These are phyloP conservation scores for Xylaria sp. DNA, from an alignment of 2,329 filamentous ascomycete species.

Conservation along the genomic window DNA sequence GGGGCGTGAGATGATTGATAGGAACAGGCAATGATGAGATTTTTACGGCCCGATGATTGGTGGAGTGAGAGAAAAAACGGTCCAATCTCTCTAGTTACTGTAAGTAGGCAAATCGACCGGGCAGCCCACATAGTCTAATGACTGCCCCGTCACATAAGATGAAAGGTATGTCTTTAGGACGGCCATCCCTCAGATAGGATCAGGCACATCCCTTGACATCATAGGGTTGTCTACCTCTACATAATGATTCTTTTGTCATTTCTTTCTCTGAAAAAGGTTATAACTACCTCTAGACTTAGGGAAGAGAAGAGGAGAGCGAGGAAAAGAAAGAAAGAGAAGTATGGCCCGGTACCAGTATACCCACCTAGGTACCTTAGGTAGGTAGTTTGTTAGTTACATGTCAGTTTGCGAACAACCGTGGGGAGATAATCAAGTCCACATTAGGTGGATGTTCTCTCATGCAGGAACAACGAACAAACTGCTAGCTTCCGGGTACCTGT, in stretches of 20 bases:
- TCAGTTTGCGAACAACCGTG: background rate
- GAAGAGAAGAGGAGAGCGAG: too few species aligned
- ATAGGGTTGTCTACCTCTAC: too few species aligned
- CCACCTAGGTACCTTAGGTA: background rate
- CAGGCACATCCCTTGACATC: too few species aligned
- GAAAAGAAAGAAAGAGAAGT: too few species aligned
- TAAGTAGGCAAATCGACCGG: background rate
- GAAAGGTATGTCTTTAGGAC: too few species aligned
- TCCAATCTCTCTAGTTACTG: background rate
- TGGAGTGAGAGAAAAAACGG: background rate
- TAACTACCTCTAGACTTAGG: too few species aligned
- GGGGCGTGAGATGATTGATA: conserved; percentile 17
- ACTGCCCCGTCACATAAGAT: background rate
- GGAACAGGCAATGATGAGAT: conserved; percentile 31
- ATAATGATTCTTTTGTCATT: background rate
- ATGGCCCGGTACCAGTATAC: too few species aligned
- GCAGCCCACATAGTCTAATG: conserved; percentile 3
- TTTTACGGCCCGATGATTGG: conserved; percentile 21
- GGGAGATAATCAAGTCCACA: background rate
- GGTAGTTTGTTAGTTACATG: background rate
- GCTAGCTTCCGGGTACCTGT: background rate
- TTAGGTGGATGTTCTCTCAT: conserved; percentile 11
- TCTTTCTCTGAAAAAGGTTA: background rate
- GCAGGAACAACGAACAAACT: conserved; percentile 27
- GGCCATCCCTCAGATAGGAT: too few species aligned